Conservation (phyloP, 108 stramenopile genomes). For the Mediolabrus comicus region DNA sequence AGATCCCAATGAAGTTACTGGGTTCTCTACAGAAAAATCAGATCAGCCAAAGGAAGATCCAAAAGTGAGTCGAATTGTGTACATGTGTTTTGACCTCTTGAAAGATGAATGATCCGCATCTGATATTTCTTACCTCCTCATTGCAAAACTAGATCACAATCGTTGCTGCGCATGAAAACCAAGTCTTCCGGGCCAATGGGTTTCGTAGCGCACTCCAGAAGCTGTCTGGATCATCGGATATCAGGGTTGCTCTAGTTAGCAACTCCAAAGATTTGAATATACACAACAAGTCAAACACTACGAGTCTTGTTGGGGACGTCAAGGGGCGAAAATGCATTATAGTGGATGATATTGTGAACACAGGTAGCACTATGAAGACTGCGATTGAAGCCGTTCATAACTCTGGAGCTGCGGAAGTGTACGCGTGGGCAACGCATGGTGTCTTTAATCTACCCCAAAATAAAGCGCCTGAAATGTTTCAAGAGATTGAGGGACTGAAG, state of each 20-base stretch:
- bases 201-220: conserved; percentile 78
- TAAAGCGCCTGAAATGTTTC: conserved; percentile 58
- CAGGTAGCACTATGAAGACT: conserved; percentile 68
- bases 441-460: conserved; percentile 63
- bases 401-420: conserved; percentile 68
- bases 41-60: conserved; percentile 7
- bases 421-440: conserved; percentile 89
- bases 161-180: conserved; percentile 84
- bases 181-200: conserved; percentile 77
- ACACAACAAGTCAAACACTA: conserved; percentile 18
- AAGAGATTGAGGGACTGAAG: conserved; percentile 61
- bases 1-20: conserved; percentile 19
- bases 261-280: conserved; percentile 35
- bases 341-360: conserved; percentile 87
- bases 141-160: conserved; percentile 52
- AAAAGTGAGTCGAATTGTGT: conserved; percentile 17
- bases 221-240: conserved; percentile 65
- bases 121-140: not conserved
- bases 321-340: conserved; percentile 79
- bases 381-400: conserved; percentile 61
- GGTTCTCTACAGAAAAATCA: conserved; percentile 25
- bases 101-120: not conserved
- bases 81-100: not conserved
- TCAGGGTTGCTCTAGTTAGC: conserved; percentile 77
- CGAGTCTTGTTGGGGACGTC: conserved; percentile 68